Conservation (phyloP, 495 filamentous ascomycete genomes). For the Podospora pseudocomata region DNA sequence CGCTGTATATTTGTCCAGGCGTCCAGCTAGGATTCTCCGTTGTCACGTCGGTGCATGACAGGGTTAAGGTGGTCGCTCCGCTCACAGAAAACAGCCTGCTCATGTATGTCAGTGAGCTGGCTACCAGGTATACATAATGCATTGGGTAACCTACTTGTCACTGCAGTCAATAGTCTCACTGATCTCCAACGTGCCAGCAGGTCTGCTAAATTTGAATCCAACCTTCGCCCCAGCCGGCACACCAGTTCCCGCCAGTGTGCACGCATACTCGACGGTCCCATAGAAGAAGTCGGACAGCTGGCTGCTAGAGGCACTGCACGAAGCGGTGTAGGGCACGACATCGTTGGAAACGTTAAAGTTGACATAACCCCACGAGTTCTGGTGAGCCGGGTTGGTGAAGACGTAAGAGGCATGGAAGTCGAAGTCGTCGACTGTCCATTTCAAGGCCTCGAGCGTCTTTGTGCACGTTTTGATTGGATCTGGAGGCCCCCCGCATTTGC, state of each 20-base stretch:
- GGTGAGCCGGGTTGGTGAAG: slow-evolving; percentile 43
- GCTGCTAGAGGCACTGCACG: slow-evolving; percentile 38
- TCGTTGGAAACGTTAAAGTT: slow-evolving; percentile 45
- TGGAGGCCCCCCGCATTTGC: too few species aligned
- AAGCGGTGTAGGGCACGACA: slow-evolving; percentile 25
- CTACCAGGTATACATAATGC: too few species aligned
- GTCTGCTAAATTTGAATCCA: slow-evolving; percentile 36
- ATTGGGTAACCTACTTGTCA: slow-evolving; percentile 9
- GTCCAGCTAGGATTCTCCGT: slow-evolving; percentile 41
- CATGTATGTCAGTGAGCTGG: slow-evolving; percentile 18
- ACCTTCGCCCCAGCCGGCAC: slow-evolving; percentile 11
- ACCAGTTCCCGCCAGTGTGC: slow-evolving; percentile 18
- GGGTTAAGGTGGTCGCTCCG: slow-evolving; percentile 31
- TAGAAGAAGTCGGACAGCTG: slow-evolving; percentile 44
- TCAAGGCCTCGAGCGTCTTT: background rate
- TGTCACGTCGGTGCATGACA: slow-evolving; percentile 37
- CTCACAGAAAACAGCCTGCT: slow-evolving; percentile 29
- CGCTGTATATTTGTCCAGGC: slow-evolving; percentile 39
- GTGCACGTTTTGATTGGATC: too few species aligned
- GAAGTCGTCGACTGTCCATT: slow-evolving; percentile 26
- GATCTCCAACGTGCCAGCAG: slow-evolving; percentile 32
- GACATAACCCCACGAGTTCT: slow-evolving; percentile 40
- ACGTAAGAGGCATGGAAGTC: slow-evolving; percentile 39
- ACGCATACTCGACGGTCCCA: slow-evolving; percentile 36
- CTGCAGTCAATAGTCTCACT: slow-evolving; percentile 35